Evolutionary conservation across 257 asterid species (phyloP).

Genomic region (Solanum sejunctum): DNA sequence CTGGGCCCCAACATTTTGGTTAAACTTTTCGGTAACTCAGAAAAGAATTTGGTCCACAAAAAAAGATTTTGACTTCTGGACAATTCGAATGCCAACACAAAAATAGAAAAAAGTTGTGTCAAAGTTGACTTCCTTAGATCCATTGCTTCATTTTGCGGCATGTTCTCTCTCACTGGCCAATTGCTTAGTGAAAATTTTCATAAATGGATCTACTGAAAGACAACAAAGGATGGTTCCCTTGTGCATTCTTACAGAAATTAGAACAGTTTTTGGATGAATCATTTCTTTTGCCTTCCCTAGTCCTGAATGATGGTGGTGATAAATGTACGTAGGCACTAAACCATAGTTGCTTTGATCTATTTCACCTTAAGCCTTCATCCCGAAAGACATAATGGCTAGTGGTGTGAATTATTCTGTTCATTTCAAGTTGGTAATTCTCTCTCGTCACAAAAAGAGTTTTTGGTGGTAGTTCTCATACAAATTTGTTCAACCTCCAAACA

Average conservation of each 20-base stretch:
- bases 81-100: not conserved
- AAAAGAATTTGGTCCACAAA: not conserved
- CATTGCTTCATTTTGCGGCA: not conserved
- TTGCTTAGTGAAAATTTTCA: not conserved
- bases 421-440: not conserved
- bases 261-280: not conserved
- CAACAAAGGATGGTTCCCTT: not conserved
- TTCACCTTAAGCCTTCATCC: not conserved
- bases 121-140: not conserved
- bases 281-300: not conserved
- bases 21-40: not conserved
- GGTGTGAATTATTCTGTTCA: not conserved
- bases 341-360: not conserved
- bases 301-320: not conserved
- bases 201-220: not conserved
- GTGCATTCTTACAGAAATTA: not conserved
- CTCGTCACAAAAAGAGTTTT: not conserved
- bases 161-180: not conserved
- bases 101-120: not conserved
- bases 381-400: not conserved
- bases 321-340: not conserved
- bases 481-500: not conserved
- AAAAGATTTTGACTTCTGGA: not conserved
- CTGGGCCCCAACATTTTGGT: not conserved
- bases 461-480: not conserved